A percentile compares a stretch with the other conserved stretches of the same genome.
Evolutionary conservation across 495 filamentous ascomycete genomes (phyloP).

Genomic region (Corynascus novoguineensis): DNA sequence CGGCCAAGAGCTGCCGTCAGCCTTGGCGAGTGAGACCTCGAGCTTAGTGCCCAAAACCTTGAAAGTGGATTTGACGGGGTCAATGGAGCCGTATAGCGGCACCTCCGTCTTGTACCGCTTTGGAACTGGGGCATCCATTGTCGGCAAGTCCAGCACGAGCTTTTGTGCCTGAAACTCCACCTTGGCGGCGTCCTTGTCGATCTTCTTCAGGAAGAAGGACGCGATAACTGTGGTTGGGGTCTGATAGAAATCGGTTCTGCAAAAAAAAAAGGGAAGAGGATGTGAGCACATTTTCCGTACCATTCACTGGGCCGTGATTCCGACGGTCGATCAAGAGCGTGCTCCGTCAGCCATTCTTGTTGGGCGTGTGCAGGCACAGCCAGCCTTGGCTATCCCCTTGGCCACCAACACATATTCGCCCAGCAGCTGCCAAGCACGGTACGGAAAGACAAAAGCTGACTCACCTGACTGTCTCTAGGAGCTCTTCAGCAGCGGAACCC

Average conservation of each 20-base stretch:
- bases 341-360: not conserved
- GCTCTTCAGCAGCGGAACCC: slow-evolving; percentile 48
- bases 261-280: not conserved
- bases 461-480: slow-evolving; percentile 66
- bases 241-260: slow-evolving; percentile 91
- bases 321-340: slow-evolving; percentile 14
- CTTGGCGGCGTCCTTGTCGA: slow-evolving; percentile 70
- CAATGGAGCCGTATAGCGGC: slow-evolving; percentile 69
- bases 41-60: slow-evolving; percentile 94
- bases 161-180: slow-evolving; percentile 57
- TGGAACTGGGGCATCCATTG: slow-evolving; percentile 57
- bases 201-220: slow-evolving; percentile 94
- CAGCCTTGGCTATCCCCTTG: slow-evolving; percentile 29
- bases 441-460: slow-evolving; percentile 9
- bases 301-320: slow-evolving; percentile 14
- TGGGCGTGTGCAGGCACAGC: slow-evolving; percentile 26
- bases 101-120: slow-evolving; percentile 76
- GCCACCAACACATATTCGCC: slow-evolving; percentile 17
- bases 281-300: slow-evolving; percentile 17
- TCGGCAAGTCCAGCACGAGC: slow-evolving; percentile 72
- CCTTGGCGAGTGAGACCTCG: slow-evolving; percentile 78
- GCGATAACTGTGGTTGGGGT: slow-evolving; percentile 79
- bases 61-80: slow-evolving; percentile 65
- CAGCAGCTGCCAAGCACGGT: slow-evolving; percentile 6
- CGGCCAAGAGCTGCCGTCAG: slow-evolving; percentile 78